phyloP scores from a whole-genome alignment of 306 rosid species.

The Gillenia trifoliata region DNA sequence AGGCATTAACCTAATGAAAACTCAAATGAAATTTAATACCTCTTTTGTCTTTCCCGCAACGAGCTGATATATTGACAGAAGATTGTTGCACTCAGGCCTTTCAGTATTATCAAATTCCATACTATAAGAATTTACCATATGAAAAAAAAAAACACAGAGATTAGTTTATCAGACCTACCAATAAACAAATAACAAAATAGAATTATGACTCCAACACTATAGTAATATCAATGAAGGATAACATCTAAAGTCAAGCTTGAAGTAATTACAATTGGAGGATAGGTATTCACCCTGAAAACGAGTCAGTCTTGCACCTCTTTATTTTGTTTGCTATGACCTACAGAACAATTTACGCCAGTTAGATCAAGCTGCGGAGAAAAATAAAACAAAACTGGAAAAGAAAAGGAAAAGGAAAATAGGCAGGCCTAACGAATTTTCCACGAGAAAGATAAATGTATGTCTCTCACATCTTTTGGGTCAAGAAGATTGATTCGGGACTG shows the following conservation, averaged over 20 bases:
- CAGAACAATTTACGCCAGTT: constrained; percentile 32
- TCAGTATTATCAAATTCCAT: constrained; percentile 85
- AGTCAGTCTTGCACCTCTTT: constrained; percentile 96
- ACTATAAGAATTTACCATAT: constrained; percentile 44
- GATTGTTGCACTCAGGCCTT: constrained; percentile 95
- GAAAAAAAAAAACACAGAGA: constrained; percentile 9
- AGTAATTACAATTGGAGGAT: constrained; percentile 22
- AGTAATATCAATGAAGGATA: constrained; percentile 12
- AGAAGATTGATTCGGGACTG: constrained; percentile 94
- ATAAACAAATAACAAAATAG: constrained; percentile 3
- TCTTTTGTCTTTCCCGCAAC: constrained; percentile 74
- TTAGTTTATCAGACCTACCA: constrained; percentile 13
- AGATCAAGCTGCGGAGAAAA: constrained; percentile 26
- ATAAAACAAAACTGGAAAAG: constrained; percentile 9
- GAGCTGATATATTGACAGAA: constrained; percentile 88
- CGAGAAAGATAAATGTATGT: not conserved
- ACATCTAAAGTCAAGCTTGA: constrained; percentile 11
- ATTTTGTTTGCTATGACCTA: constrained; percentile 88
- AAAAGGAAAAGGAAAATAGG: not conserved
- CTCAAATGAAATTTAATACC: constrained; percentile 36
- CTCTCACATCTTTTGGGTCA: constrained; percentile 85
- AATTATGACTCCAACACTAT: constrained; percentile 1
- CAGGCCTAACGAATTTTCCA: constrained; percentile 13
- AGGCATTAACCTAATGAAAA: constrained; percentile 2
- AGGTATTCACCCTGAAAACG: constrained; percentile 68